These are phyloP conservation scores for Mycena indigotica DNA, from an alignment of 768 basidiomycete species.

Conservation along the genomic window DNA sequence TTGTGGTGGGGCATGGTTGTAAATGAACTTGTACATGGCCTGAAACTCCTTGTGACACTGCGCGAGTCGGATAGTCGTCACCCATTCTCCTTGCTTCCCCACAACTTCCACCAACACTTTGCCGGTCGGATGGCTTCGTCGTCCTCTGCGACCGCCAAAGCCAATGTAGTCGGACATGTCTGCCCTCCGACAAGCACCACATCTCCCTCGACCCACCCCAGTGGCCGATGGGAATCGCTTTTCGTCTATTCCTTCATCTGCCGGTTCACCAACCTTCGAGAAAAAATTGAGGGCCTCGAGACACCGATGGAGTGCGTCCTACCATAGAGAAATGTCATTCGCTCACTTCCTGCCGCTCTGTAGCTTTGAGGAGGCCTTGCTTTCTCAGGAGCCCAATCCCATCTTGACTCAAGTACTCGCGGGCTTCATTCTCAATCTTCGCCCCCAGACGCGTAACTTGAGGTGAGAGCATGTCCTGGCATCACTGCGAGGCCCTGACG, in stretches of 20 bases:
- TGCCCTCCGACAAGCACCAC: conserved; percentile 64
- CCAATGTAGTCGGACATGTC: conserved; percentile 46
- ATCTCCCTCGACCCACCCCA: conserved; percentile 75
- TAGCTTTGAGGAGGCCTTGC: conserved; percentile 80
- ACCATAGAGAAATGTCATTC: conserved; percentile 17
- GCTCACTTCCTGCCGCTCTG: conserved; percentile 37
- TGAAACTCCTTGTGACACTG: neutral
- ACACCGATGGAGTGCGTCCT: conserved; percentile 79
- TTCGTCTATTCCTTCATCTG: conserved; percentile 86
- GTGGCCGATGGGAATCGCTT: conserved; percentile 83
- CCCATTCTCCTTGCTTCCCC: conserved; percentile 10
- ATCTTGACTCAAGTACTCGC: conserved; percentile 73
- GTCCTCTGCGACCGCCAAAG: conserved; percentile 35
- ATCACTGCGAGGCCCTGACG: conserved; percentile 35
- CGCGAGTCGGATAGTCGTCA: neutral
- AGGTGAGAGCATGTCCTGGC: conserved; percentile 59
- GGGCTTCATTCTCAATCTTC: conserved; percentile 79
- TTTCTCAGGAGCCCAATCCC: conserved; percentile 70
- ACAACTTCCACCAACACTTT: conserved; percentile 25
- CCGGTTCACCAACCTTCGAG: conserved; percentile 75
- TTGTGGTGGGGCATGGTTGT: conserved; percentile 18
- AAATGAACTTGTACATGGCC: neutral
- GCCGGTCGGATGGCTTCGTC: conserved; percentile 33
- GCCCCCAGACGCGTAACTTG: conserved; percentile 88
- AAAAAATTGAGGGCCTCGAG: conserved; percentile 78